phyloP scores from a whole-genome alignment of 208 protist genomes.

The Wallacemonas sp. region DNA sequence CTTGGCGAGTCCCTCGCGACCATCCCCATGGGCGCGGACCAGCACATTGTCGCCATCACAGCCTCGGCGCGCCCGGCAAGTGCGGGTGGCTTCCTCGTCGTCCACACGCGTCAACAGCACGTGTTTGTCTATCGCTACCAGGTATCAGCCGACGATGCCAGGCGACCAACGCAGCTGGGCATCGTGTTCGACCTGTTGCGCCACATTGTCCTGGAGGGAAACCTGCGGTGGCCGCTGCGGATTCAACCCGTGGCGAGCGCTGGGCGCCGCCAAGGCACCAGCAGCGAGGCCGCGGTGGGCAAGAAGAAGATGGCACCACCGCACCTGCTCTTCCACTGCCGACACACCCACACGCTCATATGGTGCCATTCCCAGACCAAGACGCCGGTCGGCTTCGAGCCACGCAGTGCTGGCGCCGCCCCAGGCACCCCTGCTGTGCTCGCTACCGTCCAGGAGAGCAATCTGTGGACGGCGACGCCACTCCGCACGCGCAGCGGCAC shows the following conservation, averaged over 20 bases:
- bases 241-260: slow-evolving; percentile 26
- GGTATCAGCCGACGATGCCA: slow-evolving; percentile 22
- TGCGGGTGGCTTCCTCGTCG: slow-evolving; percentile 42
- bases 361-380: slow-evolving; percentile 21
- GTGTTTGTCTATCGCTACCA: slow-evolving; percentile 55
- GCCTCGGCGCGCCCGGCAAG: slow-evolving; percentile 35
- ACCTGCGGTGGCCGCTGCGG: slow-evolving; percentile 24
- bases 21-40: slow-evolving; percentile 15
- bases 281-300: neutral
- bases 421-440: neutral
- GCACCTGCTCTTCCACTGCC: slow-evolving; percentile 35
- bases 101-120: slow-evolving; percentile 18
- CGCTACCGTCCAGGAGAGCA: slow-evolving; percentile 8
- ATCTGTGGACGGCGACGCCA: slow-evolving; percentile 2
- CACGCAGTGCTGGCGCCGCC: slow-evolving; percentile 1
- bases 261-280: neutral
- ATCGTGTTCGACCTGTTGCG: slow-evolving; percentile 24
- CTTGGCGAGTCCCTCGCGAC: neutral
- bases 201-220: slow-evolving; percentile 21
- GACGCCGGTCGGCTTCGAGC: slow-evolving; percentile 10
- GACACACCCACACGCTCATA: slow-evolving; percentile 35
- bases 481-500: slow-evolving; percentile 2
- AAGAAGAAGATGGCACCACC: slow-evolving; percentile 17
- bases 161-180: slow-evolving; percentile 11
- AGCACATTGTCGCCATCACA: slow-evolving; percentile 33